Evolutionary conservation across 495 filamentous ascomycete genomes (phyloP).

Genomic region (Penicillium maclennaniae): DNA sequence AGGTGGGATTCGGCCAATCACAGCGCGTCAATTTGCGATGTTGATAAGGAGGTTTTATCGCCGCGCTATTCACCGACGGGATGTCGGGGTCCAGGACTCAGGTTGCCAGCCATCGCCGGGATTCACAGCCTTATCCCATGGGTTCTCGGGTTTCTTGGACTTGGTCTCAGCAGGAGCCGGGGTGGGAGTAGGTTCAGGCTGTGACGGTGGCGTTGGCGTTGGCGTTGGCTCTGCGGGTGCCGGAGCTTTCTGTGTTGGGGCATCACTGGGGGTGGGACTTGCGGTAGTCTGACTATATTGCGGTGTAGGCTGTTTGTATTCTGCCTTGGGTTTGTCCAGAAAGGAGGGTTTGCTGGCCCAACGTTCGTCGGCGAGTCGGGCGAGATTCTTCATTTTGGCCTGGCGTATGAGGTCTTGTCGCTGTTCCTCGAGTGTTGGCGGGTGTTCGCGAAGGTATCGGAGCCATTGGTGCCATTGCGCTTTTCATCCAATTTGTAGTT

Average conservation of each 20-base stretch:
- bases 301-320: slow-evolving; percentile 43
- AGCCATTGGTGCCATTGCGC: slow-evolving; percentile 98
- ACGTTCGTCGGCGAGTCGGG: slow-evolving; percentile 73
- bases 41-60: not conserved
- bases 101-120: slow-evolving; percentile 79
- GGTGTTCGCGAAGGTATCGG: slow-evolving; percentile 65
- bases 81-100: slow-evolving; percentile 57
- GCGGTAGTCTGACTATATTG: slow-evolving; percentile 18
- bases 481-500: slow-evolving; percentile 22
- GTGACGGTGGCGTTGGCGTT: slow-evolving; percentile 5
- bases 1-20: not conserved
- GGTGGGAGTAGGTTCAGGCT: slow-evolving; percentile 7
- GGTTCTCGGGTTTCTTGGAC: slow-evolving; percentile 43
- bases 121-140: slow-evolving; percentile 54
- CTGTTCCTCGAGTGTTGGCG: slow-evolving; percentile 77
- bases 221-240: slow-evolving; percentile 1
- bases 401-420: slow-evolving; percentile 63
- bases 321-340: slow-evolving; percentile 52
- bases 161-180: slow-evolving; percentile 6
- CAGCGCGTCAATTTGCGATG: not conserved
- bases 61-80: slow-evolving; percentile 27
- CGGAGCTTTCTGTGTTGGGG: not conserved
- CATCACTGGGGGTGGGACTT: not conserved
- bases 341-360: slow-evolving; percentile 76
- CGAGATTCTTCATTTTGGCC: slow-evolving; percentile 66